These are phyloP conservation scores for Eucalyptus virginea DNA, from an alignment of 345 rosid genomes.

Conservation along the genomic window DNA sequence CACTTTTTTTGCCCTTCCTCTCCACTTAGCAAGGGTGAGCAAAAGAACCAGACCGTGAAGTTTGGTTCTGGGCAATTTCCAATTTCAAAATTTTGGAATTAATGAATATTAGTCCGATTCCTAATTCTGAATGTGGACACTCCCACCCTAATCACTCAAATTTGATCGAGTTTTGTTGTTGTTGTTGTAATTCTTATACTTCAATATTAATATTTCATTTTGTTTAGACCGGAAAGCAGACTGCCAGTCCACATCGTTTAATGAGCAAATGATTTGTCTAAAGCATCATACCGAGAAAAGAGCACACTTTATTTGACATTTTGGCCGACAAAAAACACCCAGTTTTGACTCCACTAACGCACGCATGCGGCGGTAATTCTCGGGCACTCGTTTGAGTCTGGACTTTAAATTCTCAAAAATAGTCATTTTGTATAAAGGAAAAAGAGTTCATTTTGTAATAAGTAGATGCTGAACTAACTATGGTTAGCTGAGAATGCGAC, in stretches of 20 bases:
- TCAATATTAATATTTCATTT: neutral
- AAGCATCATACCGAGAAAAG: neutral
- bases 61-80: accelerated
- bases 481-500: no score
- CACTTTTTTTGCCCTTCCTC: neutral
- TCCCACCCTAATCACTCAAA: accelerated
- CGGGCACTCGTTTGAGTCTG: neutral
- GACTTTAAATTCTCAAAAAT: no score
- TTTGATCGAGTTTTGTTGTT: accelerated
- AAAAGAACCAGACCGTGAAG: neutral
- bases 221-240: neutral
- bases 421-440: no score
- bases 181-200: neutral
- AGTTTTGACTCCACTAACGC: neutral
- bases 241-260: neutral
- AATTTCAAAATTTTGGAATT: neutral
- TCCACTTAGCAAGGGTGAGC: neutral
- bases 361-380: neutral
- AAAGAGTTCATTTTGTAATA: no score
- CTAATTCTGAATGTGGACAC: accelerated
- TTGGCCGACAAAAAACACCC: neutral
- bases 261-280: neutral
- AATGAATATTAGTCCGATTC: no score
- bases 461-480: no score
- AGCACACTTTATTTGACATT: neutral